Evolutionary conservation across 345 rosid species (phyloP), one percentile per base, ranked within the genome.

Genomic region (Trapa incisa): DNA sequence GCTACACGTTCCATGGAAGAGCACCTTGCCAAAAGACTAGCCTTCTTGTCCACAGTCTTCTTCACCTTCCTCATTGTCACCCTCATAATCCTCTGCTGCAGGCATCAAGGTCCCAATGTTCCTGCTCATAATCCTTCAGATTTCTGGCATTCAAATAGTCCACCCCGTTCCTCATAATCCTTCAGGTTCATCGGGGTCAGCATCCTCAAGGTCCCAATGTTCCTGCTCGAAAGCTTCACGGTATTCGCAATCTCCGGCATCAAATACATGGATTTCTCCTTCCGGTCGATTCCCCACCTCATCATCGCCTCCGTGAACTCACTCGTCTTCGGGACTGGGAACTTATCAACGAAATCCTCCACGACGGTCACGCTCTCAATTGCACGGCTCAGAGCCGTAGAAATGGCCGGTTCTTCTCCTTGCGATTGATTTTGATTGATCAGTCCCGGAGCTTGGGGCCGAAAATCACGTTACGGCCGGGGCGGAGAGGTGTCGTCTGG

Each of bases 211-310:
- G 92, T 87, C 72, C 97, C 95, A 2, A 91, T 87, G 73, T 94
- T 94, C 79, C 99, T 78, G 38, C 92, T 80, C 3, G 97, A 87
- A 16, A 80, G 75, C 58, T 52, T 81, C 67, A 90, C 88, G 67
- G 79, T 87, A 39, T 85, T 86, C 12, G 77, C 79, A 14, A 90
- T 82, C 56, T 89, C 95, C 78, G 77, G 81, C 91, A 83, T 80
- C 75, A 94, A 74, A 62, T 91, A 94, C 87, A 86, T 86, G 0
- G 96, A 81, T 69, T 90, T 90, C 84, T 83, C 80, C 73, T 83
- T 88, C 0, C 97, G 97, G 74, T 94, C 87, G 74, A 94, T 71
- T 0, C 97, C 96, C 99, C 99, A 91, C 70, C 97, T 71, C 68
- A 72, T 74, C 96, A 94, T 74, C 10, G 97, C 99, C 66, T 71